These are phyloP conservation scores for Malassezia equina DNA, from an alignment of 1,284 basidiomycete genomes.

Conservation along the genomic window DNA sequence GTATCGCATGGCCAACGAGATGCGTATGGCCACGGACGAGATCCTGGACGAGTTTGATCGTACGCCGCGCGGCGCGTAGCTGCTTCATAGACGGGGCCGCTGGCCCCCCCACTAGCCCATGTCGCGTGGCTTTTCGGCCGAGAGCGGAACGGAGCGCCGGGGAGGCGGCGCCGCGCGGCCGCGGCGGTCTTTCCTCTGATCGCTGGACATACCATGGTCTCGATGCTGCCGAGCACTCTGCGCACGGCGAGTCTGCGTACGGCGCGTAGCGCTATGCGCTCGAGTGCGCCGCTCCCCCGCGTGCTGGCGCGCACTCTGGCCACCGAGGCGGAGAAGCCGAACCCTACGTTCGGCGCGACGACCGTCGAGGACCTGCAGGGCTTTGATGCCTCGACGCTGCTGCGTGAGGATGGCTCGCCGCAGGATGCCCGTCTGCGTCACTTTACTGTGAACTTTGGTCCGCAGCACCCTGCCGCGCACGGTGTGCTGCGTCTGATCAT, in stretches of 20 bases:
- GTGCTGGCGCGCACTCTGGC: slow-evolving; percentile 4
- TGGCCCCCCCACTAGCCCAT: background rate
- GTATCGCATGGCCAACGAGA: slow-evolving; percentile 42
- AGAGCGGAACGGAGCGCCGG: slow-evolving; percentile 3
- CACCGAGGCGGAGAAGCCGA: slow-evolving; percentile 9
- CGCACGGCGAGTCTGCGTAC: slow-evolving; percentile 10
- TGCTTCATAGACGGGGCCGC: too few relatives aligned
- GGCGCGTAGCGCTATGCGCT: slow-evolving; percentile 1
- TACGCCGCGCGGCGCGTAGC: background rate
- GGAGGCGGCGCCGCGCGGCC: background rate
- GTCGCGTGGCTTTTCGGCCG: slow-evolving; percentile 12
- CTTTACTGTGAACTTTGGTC: slow-evolving; percentile 49
- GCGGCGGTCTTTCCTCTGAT: background rate
- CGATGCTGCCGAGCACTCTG: slow-evolving; percentile 15
- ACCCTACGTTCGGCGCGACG: slow-evolving; percentile 21
- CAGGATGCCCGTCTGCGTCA: slow-evolving; percentile 66
- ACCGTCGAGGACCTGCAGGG: slow-evolving; percentile 56
- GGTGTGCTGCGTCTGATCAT: slow-evolving; percentile 95
- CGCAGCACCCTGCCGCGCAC: slow-evolving; percentile 96
- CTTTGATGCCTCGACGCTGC: slow-evolving; percentile 64
- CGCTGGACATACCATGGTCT: slow-evolving; percentile 6
- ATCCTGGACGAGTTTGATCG: slow-evolving; percentile 15
- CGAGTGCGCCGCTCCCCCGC: slow-evolving; percentile 5
- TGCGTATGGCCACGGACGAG: slow-evolving; percentile 34
- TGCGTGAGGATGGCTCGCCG: slow-evolving; percentile 62